Evolutionary conservation across 169 alveolate species (phyloP).

Genomic region (Babesia sp.): DNA sequence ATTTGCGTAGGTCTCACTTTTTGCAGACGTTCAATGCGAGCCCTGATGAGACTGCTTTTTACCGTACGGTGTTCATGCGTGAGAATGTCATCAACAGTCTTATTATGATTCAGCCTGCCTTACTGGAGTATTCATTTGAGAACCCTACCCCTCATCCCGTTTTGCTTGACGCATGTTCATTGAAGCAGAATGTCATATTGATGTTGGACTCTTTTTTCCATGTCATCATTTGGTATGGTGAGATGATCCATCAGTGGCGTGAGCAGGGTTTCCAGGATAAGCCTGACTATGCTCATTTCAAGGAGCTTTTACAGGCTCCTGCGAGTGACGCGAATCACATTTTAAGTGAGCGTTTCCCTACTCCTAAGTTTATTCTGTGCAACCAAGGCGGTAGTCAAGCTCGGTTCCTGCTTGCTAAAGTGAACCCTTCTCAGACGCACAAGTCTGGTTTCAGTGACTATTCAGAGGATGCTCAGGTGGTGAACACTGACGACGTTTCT

Average conservation of each 20-base stretch:
- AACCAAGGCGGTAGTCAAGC: conserved; percentile 97
- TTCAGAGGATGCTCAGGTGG: conserved; percentile 64
- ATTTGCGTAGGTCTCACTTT: conserved; percentile 96
- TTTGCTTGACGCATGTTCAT: conserved; percentile 92
- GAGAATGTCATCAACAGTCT: conserved; percentile 97
- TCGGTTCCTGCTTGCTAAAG: conserved; percentile 94
- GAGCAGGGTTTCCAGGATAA: conserved; percentile 95
- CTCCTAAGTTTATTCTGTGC: conserved; percentile 96
- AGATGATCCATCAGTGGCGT: conserved; percentile 94
- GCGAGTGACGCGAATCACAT: conserved; percentile 92
- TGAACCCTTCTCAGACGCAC: conserved; percentile 94
- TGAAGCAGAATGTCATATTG: conserved; percentile 94
- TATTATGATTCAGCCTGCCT: conserved; percentile 99
- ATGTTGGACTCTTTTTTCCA: conserved; percentile 97
- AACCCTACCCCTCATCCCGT: conserved; percentile 94
- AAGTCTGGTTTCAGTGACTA: conserved; percentile 72
- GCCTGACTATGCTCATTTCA: conserved; percentile 95
- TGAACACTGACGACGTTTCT: conserved; percentile 96
- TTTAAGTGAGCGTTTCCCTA: conserved; percentile 96
- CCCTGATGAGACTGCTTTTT: conserved; percentile 92
- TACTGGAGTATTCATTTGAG: conserved; percentile 91
- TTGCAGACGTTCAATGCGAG: conserved; percentile 98
- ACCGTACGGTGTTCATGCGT: conserved; percentile 91
- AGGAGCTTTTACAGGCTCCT: conserved; percentile 90
- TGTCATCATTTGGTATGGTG: conserved; percentile 98